These are phyloP conservation scores for Phragmites australis DNA, from an alignment of 176 grass and related monocot species.

Conservation along the genomic window DNA sequence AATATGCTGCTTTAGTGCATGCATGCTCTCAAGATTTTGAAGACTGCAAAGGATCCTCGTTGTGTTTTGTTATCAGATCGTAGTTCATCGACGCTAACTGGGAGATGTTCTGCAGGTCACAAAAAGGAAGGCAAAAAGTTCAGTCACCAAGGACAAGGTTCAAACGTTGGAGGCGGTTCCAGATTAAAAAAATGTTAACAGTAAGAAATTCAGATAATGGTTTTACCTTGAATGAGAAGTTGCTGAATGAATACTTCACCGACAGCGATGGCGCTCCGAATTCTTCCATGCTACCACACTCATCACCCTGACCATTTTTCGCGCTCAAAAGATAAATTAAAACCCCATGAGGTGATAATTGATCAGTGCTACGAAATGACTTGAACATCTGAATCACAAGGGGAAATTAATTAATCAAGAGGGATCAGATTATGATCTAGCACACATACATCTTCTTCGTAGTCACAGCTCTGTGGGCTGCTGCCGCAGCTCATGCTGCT, in stretches of 20 bases:
- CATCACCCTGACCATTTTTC: constrained; percentile 63
- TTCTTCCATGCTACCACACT: constrained; percentile 94
- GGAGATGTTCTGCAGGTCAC: constrained; percentile 72
- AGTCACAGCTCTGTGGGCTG: constrained; percentile 63
- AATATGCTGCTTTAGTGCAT: neutral
- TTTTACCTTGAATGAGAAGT: constrained; percentile 95
- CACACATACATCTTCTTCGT: constrained; percentile 77
- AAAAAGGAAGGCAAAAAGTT: neutral
- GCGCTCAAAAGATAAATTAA: neutral
- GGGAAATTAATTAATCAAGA: neutral
- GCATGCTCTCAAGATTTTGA: constrained; percentile 57
- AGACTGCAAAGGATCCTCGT: constrained; percentile 53
- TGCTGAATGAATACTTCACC: constrained; percentile 95
- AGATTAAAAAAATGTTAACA: neutral
- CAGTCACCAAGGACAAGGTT: neutral
- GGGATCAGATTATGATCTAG: neutral
- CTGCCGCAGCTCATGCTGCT: constrained; percentile 86
- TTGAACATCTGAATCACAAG: neutral
- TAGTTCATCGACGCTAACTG: constrained; percentile 98
- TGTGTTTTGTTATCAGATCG: constrained; percentile 82
- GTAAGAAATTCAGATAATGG: neutral
- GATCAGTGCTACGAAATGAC: neutral
- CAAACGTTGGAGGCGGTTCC: neutral
- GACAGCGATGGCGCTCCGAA: constrained; percentile 58
- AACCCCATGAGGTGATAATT: neutral